These are phyloP conservation scores for Fusarium mexicanum DNA, from an alignment of 2,329 filamentous ascomycete species.

Conservation along the genomic window DNA sequence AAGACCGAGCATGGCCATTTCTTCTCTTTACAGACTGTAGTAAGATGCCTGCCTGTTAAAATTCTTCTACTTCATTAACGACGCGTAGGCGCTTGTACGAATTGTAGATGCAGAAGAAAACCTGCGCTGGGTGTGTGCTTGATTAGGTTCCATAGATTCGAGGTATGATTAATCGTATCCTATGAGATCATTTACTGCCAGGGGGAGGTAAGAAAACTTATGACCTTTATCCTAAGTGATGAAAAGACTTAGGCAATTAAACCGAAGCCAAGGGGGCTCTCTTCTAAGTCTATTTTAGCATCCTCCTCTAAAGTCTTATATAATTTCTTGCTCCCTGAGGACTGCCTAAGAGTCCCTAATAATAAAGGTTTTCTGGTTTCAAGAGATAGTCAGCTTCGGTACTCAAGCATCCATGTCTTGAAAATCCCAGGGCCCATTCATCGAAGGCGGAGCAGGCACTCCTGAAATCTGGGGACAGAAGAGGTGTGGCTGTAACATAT, in stretches of 20 bases:
- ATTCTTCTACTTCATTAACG: neutral
- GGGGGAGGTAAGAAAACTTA: neutral
- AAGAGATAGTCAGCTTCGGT: slow-evolving; percentile 10
- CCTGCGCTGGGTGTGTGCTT: neutral
- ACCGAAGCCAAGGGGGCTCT: neutral
- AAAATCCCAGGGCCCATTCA: slow-evolving; percentile 15
- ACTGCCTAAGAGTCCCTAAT: neutral
- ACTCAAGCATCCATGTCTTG: slow-evolving; percentile 13
- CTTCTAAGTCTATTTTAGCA: neutral
- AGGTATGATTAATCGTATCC: slow-evolving; percentile 1
- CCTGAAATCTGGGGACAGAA: slow-evolving; percentile 43
- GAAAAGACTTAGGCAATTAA: neutral
- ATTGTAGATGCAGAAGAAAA: neutral
- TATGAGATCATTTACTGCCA: neutral
- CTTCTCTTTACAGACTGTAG: neutral
- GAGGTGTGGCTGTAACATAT: slow-evolving; percentile 30
- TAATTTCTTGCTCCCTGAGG: neutral
- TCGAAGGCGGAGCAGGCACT: slow-evolving; percentile 29
- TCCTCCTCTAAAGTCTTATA: neutral
- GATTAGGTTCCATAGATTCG: neutral
- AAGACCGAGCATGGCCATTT: neutral
- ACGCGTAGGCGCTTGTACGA: neutral
- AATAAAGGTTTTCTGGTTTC: neutral
- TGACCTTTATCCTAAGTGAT: neutral
- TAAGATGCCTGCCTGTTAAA: neutral